phyloP scores from a whole-genome alignment of 441 rosid genomes.

The Geranium incanum region DNA sequence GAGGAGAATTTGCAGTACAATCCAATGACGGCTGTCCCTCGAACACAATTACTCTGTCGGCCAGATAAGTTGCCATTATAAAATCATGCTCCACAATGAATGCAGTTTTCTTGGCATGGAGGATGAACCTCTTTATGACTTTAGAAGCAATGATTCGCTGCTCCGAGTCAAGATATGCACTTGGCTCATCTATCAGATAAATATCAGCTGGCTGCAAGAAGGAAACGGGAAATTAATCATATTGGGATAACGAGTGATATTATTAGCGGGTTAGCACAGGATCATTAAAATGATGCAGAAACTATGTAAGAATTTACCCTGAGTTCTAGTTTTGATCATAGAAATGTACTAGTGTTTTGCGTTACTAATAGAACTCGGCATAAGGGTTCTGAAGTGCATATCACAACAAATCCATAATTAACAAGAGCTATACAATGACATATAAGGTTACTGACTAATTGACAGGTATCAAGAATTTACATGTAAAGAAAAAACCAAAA shows the following conservation, averaged over 20 bases:
- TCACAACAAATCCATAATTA: too few relatives aligned
- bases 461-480: too few relatives aligned
- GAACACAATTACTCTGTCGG: slow-evolving; percentile 86
- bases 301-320: not conserved
- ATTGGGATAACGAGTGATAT: not conserved
- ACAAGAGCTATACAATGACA: too few relatives aligned
- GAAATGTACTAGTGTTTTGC: not conserved
- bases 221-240: slow-evolving; percentile 3
- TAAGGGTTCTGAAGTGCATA: too few relatives aligned
- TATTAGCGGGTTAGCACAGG: not conserved
- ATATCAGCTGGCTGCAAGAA: slow-evolving; percentile 89
- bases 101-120: slow-evolving; percentile 94
- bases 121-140: slow-evolving; percentile 92
- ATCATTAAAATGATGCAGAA: not conserved
- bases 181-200: slow-evolving; percentile 91
- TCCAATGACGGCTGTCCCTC: slow-evolving; percentile 85
- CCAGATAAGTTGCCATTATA: slow-evolving; percentile 90
- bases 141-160: slow-evolving; percentile 93
- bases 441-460: too few relatives aligned
- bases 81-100: slow-evolving; percentile 95
- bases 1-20: slow-evolving; percentile 81
- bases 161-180: slow-evolving; percentile 96
- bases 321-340: not conserved
- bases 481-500: too few relatives aligned
- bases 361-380: too few relatives aligned